Percentiles rank a stretch among this genome's conserved stretches.
Conservation (phyloP, 2,329 filamentous ascomycete species). For the Talaromyces sp. region DNA sequence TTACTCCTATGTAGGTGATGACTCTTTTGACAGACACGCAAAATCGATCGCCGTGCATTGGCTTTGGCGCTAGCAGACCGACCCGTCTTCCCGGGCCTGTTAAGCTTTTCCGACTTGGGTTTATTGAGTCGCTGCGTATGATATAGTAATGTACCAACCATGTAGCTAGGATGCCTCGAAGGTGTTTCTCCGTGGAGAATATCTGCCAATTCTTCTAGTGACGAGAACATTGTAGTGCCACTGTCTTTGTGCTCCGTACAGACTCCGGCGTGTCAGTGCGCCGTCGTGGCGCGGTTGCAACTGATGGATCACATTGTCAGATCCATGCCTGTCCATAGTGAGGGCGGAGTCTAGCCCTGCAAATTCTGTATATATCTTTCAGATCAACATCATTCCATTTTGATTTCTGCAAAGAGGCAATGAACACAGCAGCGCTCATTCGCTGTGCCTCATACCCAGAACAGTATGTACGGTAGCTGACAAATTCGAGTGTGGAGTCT, state of each 20-base stretch:
- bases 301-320: neutral
- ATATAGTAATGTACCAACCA: too few species aligned
- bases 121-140: neutral
- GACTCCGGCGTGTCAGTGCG: neutral
- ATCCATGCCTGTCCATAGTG: neutral
- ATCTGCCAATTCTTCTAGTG: neutral
- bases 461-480: neutral
- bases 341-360: neutral
- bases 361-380: neutral
- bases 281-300: neutral
- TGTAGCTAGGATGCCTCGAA: neutral
- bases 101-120: neutral
- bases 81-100: constrained; percentile 3
- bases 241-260: neutral
- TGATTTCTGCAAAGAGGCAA: neutral
- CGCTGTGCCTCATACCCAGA: constrained; percentile 5
- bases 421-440: neutral
- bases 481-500: constrained; percentile 5
- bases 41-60: neutral
- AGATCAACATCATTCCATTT: neutral
- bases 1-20: neutral
- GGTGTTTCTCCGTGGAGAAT: too few species aligned
- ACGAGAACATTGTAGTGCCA: neutral
- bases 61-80: neutral
- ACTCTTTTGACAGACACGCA: neutral